Conservation (phyloP, 176 grass and related monocot genomes). For the Poa annua region DNA sequence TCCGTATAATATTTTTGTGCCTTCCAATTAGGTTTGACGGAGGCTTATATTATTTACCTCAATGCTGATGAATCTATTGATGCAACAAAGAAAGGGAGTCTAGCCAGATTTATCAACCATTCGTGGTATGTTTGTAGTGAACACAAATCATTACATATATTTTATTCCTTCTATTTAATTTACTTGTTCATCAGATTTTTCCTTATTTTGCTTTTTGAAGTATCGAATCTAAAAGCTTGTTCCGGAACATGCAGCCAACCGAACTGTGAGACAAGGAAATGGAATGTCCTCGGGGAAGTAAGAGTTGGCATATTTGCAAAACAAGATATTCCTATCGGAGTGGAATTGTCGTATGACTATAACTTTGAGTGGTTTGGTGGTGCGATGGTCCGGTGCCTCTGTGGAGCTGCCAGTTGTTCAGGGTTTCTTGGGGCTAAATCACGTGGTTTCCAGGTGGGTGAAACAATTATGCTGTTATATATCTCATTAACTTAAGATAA, state of each 20-base stretch:
- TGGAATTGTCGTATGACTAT: conserved; percentile 90
- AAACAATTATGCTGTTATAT: conserved; percentile 27
- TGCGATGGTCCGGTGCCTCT: conserved; percentile 82
- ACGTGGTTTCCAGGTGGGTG: conserved; percentile 85
- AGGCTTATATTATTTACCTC: conserved; percentile 95
- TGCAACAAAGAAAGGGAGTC: conserved; percentile 93
- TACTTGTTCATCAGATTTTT: conserved; percentile 13
- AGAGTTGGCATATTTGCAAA: conserved; percentile 98
- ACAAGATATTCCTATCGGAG: conserved; percentile 77
- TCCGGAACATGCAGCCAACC: conserved; percentile 73
- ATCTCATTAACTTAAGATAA: conserved; percentile 27
- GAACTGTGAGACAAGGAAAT: conserved; percentile 96
- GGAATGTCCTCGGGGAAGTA: conserved; percentile 89
- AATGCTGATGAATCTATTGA: conserved; percentile 97
- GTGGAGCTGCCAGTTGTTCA: conserved; percentile 86
- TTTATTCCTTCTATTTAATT: conserved; percentile 19
- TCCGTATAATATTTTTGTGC: conserved; percentile 13
- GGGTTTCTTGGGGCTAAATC: conserved; percentile 99
- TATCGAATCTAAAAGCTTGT: conserved; percentile 41
- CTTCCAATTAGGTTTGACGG: conserved; percentile 67
- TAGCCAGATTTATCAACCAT: conserved; percentile 96
- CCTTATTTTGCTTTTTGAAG: conserved; percentile 17
- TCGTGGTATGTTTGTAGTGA: conserved; percentile 66
- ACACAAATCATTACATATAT: background rate
- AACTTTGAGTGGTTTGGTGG: conserved; percentile 99